Conservation (phyloP, 1,284 basidiomycete genomes). For the Puccinia polysora region DNA sequence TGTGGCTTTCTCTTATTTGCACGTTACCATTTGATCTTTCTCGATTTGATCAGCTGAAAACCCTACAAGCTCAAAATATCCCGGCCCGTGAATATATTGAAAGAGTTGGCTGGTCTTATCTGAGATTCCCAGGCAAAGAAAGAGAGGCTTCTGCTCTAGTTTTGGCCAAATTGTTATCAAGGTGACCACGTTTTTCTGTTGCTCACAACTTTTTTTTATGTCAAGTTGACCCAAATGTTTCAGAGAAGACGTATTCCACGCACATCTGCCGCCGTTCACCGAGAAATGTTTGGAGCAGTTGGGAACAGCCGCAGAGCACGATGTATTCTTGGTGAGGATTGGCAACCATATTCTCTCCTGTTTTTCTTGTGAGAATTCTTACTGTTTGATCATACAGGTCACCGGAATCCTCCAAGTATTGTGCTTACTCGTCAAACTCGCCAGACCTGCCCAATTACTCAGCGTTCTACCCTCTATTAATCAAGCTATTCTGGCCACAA, state of each 20-base stretch:
- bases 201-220: constrained; percentile 22
- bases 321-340: constrained; percentile 35
- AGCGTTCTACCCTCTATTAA: constrained; percentile 43
- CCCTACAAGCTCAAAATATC: constrained; percentile 45
- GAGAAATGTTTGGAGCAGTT: constrained; percentile 56
- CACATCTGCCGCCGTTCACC: constrained; percentile 60
- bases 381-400: constrained; percentile 61
- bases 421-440: constrained; percentile 67
- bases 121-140: constrained; percentile 70
- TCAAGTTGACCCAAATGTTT: constrained; percentile 56
- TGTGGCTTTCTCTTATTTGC: constrained; percentile 90
- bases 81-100: constrained; percentile 61
- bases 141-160: constrained; percentile 70
- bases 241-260: constrained; percentile 47
- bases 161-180: constrained; percentile 69
- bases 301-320: constrained; percentile 43
- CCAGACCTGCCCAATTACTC: constrained; percentile 46
- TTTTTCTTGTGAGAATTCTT: too few species aligned
- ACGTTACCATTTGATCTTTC: constrained; percentile 88
- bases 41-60: constrained; percentile 66
- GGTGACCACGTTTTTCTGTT: constrained; percentile 57
- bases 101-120: constrained; percentile 60
- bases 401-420: constrained; percentile 70
- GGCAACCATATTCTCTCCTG: constrained; percentile 23
- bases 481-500: constrained; percentile 10